Evolutionary conservation across 257 asterid species (phyloP).

Genomic region (Rubia yunnanensis): DNA sequence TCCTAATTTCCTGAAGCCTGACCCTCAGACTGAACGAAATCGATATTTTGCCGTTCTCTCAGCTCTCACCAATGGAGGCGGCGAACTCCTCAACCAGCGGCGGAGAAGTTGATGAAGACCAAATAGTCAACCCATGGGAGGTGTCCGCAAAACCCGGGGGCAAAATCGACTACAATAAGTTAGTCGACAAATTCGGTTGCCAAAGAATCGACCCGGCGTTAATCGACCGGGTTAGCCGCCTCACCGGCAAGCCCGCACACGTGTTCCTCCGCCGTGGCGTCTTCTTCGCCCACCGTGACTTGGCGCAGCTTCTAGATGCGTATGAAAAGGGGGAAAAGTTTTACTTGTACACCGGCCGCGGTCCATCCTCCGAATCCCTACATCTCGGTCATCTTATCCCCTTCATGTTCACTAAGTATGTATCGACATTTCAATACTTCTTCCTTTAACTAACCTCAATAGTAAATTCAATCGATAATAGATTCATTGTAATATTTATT

Average conservation of each 20-base stretch:
- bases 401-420: conserved; percentile 90
- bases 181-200: conserved; percentile 85
- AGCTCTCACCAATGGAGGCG: conserved; percentile 1
- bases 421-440: not conserved
- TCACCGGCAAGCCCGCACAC: conserved; percentile 71
- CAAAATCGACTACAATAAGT: conserved; percentile 86
- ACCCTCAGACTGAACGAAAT: no score
- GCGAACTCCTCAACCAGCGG: not conserved
- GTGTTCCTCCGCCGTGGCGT: conserved; percentile 98
- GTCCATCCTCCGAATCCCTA: conserved; percentile 94
- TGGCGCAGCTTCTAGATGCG: conserved; percentile 56
- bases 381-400: conserved; percentile 97
- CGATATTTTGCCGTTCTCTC: no score
- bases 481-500: no score
- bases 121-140: conserved; percentile 82
- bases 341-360: conserved; percentile 88
- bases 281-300: conserved; percentile 90
- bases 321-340: conserved; percentile 83
- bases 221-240: conserved; percentile 60
- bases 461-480: no score
- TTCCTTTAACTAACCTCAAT: no score
- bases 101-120: conserved; percentile 28
- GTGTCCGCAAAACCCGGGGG: conserved; percentile 79
- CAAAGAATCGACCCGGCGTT: conserved; percentile 68
- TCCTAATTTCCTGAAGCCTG: no score